Base-by-base conservation (phyloP, 495 filamentous ascomycete species). In the Hypoxylon lenormandii region DNA sequence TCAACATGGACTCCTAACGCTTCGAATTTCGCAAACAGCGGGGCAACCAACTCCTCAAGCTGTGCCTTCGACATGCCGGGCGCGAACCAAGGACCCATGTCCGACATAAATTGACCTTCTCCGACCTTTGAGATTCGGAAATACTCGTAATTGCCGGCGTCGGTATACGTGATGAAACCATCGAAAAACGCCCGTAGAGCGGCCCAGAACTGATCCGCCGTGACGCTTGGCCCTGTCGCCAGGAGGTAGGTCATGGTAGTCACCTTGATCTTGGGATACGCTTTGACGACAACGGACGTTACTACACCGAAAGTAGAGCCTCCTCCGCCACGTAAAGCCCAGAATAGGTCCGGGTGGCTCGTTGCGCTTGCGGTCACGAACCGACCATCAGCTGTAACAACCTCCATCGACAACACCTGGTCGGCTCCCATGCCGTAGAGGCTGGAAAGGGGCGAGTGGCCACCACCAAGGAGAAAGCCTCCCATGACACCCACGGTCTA, bases 291-390 rank as follows among this genome's bases (percentile, higher is more conserved):
- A 37, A 85, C 70, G 4, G 82, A 85, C 22, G 79, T 81, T 3
- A 90, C 87, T 4, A 89, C 83, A 2, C 85, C 88, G 42, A 82
- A 89, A n/a, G 86, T 88, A 65, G 81, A 54, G 0, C 86, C 85
- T 16, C 81, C 86, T 11, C 86, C 88, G 15, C 87, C 88, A 36
- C 82, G 80, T 0, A 90, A 76, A 7, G 88, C 89, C 88, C 84
- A 90, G 80, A 87, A 91, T n/a, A 90, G 78, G 37, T 90, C 88
- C 0, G 82, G 72, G 46, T 90, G 72, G 11, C 76, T 73, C 3
- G 70, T 72, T 28, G 80, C 72, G 46, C 78, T 81, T 2, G 83
- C 86, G 0, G 82, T 88, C 13, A 88, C 80, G 53, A 86, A 83
- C n/a, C 77, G 66, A 16, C 88, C 87, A 33, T 84, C 79, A 23